A percentile compares a stretch with the other conserved stretches of the same genome.
Conservation (phyloP, 208 protist genomes). For the Tetramitus jugosus region DNA sequence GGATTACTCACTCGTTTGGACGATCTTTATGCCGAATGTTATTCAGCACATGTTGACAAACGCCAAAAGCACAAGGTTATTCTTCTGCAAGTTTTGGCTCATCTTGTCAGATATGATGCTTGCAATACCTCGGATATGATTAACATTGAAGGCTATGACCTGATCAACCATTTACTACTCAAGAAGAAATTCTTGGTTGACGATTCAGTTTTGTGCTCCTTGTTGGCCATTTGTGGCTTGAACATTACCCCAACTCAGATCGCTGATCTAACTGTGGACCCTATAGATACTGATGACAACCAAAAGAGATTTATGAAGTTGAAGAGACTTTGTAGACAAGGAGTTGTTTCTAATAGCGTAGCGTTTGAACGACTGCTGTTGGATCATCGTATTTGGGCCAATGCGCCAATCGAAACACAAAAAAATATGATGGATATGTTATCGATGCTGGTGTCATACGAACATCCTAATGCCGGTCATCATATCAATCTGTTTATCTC, state of each 20-base stretch:
- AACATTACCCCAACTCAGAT: neutral
- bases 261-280: neutral
- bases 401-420: neutral
- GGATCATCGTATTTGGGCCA: conserved; percentile 6
- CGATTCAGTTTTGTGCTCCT: neutral
- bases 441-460: neutral
- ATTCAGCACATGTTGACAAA: neutral
- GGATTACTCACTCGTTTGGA: neutral
- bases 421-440: conserved; percentile 7
- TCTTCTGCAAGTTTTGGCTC: neutral
- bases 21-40: neutral
- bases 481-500: neutral
- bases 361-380: conserved; percentile 6
- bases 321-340: neutral
- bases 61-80: neutral
- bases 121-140: neutral
- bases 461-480: neutral
- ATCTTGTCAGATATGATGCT: neutral
- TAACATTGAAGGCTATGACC: neutral
- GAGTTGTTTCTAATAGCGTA: neutral
- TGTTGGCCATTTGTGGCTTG: neutral
- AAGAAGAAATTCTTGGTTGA: neutral
- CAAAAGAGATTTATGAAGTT: neutral
- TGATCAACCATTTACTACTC: neutral
- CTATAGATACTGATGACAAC: too few relatives aligned